Conservation (phyloP, 1,139 yeast genomes). For the Blastobotrys capitulatus region DNA sequence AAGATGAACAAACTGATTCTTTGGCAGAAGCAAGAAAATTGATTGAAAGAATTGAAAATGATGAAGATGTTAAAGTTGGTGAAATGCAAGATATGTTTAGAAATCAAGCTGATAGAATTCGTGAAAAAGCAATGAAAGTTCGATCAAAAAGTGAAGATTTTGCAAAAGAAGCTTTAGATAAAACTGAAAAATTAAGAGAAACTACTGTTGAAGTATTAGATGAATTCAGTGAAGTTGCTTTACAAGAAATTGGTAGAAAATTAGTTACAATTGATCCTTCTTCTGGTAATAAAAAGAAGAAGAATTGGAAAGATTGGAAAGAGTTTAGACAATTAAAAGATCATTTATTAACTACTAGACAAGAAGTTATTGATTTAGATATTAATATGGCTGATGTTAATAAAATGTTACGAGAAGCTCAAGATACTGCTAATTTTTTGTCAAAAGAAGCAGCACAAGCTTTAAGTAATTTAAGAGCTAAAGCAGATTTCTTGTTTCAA, state of each 20-base stretch:
- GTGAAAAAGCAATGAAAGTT: constrained; percentile 29
- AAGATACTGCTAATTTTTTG: constrained; percentile 54
- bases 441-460: constrained; percentile 68
- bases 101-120: constrained; percentile 26
- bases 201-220: constrained; percentile 36
- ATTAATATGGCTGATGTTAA: constrained; percentile 48
- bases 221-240: constrained; percentile 36
- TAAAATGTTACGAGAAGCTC: constrained; percentile 50
- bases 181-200: constrained; percentile 33
- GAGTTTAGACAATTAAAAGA: constrained; percentile 56
- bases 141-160: constrained; percentile 29
- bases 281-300: constrained; percentile 32
- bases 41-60: constrained; percentile 16
- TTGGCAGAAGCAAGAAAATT: constrained; percentile 19
- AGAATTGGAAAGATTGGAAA: constrained; percentile 62
- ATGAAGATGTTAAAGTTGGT: constrained; percentile 16
- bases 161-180: constrained; percentile 29
- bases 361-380: constrained; percentile 46
- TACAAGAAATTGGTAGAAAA: constrained; percentile 35
- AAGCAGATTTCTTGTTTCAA: constrained; percentile 78
- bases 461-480: constrained; percentile 66
- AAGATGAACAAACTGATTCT: constrained; percentile 19
- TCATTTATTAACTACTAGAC: constrained; percentile 50
- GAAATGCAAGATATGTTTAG: constrained; percentile 28
- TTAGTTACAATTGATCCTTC: constrained; percentile 22